phyloP scores from a whole-genome alignment of 2,329 filamentous ascomycete species.

The Aspergillus aculeatinus region DNA sequence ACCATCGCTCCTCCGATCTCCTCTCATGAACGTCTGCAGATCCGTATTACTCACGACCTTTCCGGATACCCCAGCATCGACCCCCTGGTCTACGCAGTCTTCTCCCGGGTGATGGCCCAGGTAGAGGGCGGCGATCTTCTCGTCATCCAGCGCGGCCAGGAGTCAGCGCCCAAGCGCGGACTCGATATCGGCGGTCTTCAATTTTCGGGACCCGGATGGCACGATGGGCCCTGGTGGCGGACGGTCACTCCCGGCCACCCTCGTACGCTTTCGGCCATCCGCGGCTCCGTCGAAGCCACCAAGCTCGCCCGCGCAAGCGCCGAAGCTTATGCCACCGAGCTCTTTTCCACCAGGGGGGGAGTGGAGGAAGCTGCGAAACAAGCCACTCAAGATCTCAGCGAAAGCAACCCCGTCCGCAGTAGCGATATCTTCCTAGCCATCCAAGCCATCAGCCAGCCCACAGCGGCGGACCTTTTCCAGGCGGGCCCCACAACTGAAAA shows the following conservation, averaged over 20 bases:
- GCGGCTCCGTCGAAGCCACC: slow-evolving; percentile 79
- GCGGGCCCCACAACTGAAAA: slow-evolving; percentile 50
- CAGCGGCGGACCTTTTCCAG: slow-evolving; percentile 67
- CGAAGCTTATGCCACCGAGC: slow-evolving; percentile 82
- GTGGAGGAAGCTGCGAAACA: slow-evolving; percentile 76
- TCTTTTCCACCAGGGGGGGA: slow-evolving; percentile 75
- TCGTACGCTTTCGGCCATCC: slow-evolving; percentile 76
- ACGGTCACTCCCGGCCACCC: slow-evolving; percentile 56
- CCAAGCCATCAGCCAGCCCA: slow-evolving; percentile 73
- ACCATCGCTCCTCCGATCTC: slow-evolving; percentile 95
- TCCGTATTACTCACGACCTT: slow-evolving; percentile 96
- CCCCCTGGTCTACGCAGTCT: slow-evolving; percentile 85
- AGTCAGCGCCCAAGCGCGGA: slow-evolving; percentile 69
- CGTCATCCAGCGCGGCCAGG: slow-evolving; percentile 89
- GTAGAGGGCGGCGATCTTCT: slow-evolving; percentile 95
- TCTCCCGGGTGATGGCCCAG: slow-evolving; percentile 96
- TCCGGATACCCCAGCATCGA: slow-evolving; percentile 92
- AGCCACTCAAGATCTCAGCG: slow-evolving; percentile 74
- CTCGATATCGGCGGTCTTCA: slow-evolving; percentile 43
- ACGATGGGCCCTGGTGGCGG: slow-evolving; percentile 96
- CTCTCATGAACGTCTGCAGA: slow-evolving; percentile 92
- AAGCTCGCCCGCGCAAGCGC: slow-evolving; percentile 88
- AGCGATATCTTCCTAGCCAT: slow-evolving; percentile 96
- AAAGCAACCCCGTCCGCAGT: slow-evolving; percentile 84
- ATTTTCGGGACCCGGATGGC: slow-evolving; percentile 63